A percentile compares a stretch with the other conserved stretches of the same genome.
Conservation (phyloP, 257 asterid species). For the Przewalskia tangutica region DNA sequence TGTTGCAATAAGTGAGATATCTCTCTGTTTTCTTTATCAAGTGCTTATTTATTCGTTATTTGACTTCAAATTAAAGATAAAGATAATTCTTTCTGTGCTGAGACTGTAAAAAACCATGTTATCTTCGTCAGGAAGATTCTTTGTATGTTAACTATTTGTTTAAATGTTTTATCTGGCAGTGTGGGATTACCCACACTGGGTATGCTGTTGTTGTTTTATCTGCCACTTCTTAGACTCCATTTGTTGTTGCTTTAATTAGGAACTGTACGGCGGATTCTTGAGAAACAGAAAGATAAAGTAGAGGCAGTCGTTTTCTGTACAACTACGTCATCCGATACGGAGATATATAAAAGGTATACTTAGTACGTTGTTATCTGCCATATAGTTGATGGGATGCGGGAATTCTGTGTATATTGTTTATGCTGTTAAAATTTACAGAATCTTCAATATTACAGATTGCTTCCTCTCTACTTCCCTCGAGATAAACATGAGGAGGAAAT, state of each 20-base stretch:
- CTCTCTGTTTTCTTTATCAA: not conserved
- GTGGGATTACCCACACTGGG: too few species aligned
- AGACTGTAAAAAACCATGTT: not conserved
- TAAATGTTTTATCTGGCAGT: not conserved
- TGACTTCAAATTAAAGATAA: not conserved
- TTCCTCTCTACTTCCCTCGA: constrained; percentile 96
- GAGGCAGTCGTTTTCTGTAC: constrained; percentile 77
- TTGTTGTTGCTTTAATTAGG: constrained; percentile 39
- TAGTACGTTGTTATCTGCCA: not conserved
- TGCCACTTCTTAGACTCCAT: not conserved
- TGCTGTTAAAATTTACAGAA: not conserved
- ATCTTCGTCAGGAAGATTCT: not conserved
- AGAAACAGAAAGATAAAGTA: constrained; percentile 81
- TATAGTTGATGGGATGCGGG: not conserved
- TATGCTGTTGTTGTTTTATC: not conserved
- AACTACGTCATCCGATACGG: constrained; percentile 74
- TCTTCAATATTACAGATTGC: constrained; percentile 40
- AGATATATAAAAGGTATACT: constrained; percentile 84
- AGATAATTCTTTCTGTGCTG: not conserved
- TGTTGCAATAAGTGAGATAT: constrained; percentile 81
- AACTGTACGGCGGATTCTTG: constrained; percentile 87
- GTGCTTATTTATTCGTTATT: not conserved
- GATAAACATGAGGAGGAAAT: constrained; percentile 79
- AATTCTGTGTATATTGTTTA: not conserved
- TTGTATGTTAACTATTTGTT: not conserved